Base-by-base conservation (phyloP, 2,329 filamentous ascomycete genomes). In the Neofusicoccum cordaticola region DNA sequence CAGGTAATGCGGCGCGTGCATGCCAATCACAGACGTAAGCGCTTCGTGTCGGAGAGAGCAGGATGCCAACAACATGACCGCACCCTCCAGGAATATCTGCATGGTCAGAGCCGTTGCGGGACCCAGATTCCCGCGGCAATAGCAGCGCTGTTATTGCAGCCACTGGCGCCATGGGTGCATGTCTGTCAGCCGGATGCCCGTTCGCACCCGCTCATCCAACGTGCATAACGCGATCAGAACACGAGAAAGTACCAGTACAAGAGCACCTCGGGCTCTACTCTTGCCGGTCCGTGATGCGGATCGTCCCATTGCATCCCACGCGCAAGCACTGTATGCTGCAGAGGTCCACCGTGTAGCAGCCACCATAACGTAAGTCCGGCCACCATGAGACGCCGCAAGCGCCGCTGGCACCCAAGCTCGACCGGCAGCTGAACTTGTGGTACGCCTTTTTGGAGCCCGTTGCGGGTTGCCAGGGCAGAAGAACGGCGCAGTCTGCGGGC, bases 1-100 rank as follows among this genome's bases (percentile, higher is more conserved):
- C 56, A 45, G 56, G 56, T 47, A 47, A 60, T 60, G 56, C 42
- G 56, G 41, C 56, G 56, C 56, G 31, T 60, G 31, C 56, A 35
- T 60, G 56, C 56, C 56, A 60, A 37, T 60, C 53, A 44, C 39
- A 34, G 39, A 4, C 56, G 9, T n/a, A 60, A 17, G 56, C 56
- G 27, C 41, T 19, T n/a, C 56, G 22, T 42, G 27, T 31, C 52
- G 39, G 52, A 34, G 39, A 9, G 39, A 34, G 39, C 39, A 44
- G 39, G 56, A 60, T 60, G 56, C 50, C 56, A 47, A 37, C 41
- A 34, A 56, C 39, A 42, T 13, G 52, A 11, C 17, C 51, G 39
- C 35, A 19, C 9, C 41, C 39, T 44, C 39, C n/a, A 19, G 53
- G 31, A 45, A 60, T 35, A 45, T 35, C 56, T 60, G 56, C 56